A percentile compares a stretch with the other conserved stretches of the same genome.
Conservation (phyloP, 192 early-diverging fungal species). For the Tieghemiomyces parasiticus region DNA sequence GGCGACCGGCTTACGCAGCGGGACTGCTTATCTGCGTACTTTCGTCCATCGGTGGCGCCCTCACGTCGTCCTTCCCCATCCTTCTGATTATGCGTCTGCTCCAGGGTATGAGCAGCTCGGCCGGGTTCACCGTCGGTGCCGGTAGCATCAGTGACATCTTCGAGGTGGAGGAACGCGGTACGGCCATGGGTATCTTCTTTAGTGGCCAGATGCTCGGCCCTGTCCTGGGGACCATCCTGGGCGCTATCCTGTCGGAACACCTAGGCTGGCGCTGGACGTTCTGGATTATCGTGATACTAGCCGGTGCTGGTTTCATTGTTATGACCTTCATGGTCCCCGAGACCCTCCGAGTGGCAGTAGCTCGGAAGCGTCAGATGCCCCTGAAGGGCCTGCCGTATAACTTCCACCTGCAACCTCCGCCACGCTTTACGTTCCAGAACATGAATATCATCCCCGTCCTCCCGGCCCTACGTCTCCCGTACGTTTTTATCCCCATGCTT, state of each 20-base stretch:
- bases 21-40: constrained; percentile 25
- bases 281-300: constrained; percentile 36
- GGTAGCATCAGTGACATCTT: constrained; percentile 37
- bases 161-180: constrained; percentile 30
- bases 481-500: constrained; percentile 13
- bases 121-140: constrained; percentile 30
- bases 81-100: constrained; percentile 29
- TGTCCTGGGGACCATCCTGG: constrained; percentile 33
- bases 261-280: constrained; percentile 41
- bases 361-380: constrained; percentile 17
- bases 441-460: constrained; percentile 12
- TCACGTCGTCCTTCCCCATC: constrained; percentile 18
- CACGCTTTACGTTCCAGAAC: constrained; percentile 4
- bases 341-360: constrained; percentile 28
- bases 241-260: constrained; percentile 29
- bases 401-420: constrained; percentile 1
- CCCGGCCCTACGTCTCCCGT: constrained; percentile 8
- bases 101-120: constrained; percentile 27
- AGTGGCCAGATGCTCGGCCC: constrained; percentile 33
- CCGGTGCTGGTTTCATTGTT: constrained; percentile 26
- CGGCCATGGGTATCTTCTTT: constrained; percentile 34
- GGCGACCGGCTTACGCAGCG: constrained; percentile 23
- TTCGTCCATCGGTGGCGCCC: constrained; percentile 29
- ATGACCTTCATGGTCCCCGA: constrained; percentile 41
- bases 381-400: constrained; percentile 20